Evolutionary conservation across 352 stramenopile species (phyloP), one percentile per base, ranked within the genome.

Genomic region (Phytophthora cactorum): DNA sequence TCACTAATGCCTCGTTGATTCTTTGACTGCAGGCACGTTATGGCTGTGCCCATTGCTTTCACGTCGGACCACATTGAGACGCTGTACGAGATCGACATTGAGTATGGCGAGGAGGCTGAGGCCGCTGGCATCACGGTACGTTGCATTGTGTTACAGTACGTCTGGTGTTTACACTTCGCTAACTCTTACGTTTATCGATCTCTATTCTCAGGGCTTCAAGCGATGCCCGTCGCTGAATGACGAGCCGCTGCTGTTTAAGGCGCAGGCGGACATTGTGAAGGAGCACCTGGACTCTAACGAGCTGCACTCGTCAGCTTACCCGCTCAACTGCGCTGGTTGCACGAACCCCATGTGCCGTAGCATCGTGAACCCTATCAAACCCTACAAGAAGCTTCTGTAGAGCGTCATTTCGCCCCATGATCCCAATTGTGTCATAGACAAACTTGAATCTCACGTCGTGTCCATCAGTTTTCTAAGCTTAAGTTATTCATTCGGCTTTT

Each of bases 51-150:
- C 15, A 98, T 99, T 67, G 97, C 89, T 49, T 99, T 99, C 80
- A 98, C 98, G 27, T 98, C 91, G 52, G 98, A 99, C 81, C 97
- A 99, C 78, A 99, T 99, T 59, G 97, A 99, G 77, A 99, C 98
- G 36, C 88, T 99, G 44, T 98, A 99, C 78, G 98, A 99, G 79
- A 99, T 99, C 72, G 98, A 99, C 84, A 98, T 99, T 66, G 98
- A 99, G 79, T 99, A 99, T 77, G 85, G 89, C 29, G 96, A 99
- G 68, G 83, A 99, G 44, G 98, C 98, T 10, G 61, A 98, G 49
- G 92, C 98, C 54, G 92, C 84, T 63, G 97, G 97, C 51, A 98
- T 99, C 63, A 88, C 80, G 53, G 93, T 90, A 50, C 43, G 74
- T 78, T 56, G 14, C 7, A 45, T 25, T 45, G 9, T 63, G 27